Evolutionary conservation across 805 yeast genomes (phyloP), one percentile per base, ranked within the genome.

Genomic region (Lachancea sp.): DNA sequence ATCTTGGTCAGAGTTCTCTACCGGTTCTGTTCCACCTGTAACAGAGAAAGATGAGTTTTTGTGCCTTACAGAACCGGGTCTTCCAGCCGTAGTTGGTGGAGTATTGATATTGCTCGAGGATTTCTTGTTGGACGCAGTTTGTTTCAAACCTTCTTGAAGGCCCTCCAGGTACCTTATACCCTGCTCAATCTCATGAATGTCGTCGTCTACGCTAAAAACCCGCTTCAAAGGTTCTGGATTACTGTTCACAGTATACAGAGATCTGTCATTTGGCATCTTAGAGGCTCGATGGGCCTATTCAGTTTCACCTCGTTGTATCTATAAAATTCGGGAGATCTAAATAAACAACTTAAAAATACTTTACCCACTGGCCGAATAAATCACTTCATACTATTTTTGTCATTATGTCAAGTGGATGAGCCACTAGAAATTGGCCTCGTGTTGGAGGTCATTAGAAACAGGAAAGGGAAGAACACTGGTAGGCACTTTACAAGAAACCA

Each of bases 191-290:
- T 85, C 95, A 47, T 76, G 75, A 31, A 83, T 75, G 51, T 82
- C 87, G 58, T 86, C 95, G 56, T 86, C 95, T 0, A 85, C 94
- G 25, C 88, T 78, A 56, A 80, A 86, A 0, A 83, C 59, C 31
- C 68, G 57, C 36, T 58, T 62, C 23, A 56, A 43, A 45, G 47
- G 53, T 31, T 54, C 55, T 13, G 51, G 48, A 32, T 37, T 44
- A 24, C 47, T 44, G 33, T 23, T 30, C 13, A 16, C 30, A 15
- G 44, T 42, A 6, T 29, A 6, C 26, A 42, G n/a, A 30, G 48
- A 49, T 32, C 38, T 36, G n/a, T 26, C 34, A 45, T 23, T 48
- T 44, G 29, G 45, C 28, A 33, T 50, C 5, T 15, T 18, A n/a
- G 11, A 20, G 34, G 28, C 24, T 24, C 29, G 22, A 17, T 8